A percentile compares a stretch with the other conserved stretches of the same genome.
phyloP scores from a whole-genome alignment of 2,329 filamentous ascomycete genomes.

The Paracamarosporium sp. region DNA sequence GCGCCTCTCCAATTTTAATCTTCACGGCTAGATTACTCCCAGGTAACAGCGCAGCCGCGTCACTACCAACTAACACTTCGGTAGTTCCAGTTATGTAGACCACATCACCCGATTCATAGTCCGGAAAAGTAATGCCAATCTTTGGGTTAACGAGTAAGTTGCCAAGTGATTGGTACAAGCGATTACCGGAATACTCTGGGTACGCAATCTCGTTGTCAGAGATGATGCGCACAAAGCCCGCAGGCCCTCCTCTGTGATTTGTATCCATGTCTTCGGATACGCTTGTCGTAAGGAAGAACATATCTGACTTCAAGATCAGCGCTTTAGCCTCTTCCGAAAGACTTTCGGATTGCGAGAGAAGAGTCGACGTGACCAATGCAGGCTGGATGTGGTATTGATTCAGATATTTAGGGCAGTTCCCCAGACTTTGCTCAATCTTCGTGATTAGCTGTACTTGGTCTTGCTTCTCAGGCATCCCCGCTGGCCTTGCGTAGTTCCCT shows the following conservation, averaged over 20 bases:
- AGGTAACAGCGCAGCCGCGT: slow-evolving; percentile 68
- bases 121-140: slow-evolving; percentile 74
- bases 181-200: slow-evolving; percentile 85
- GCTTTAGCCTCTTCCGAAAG: slow-evolving; percentile 63
- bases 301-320: slow-evolving; percentile 69
- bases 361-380: slow-evolving; percentile 60
- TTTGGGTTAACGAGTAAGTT: slow-evolving; percentile 73
- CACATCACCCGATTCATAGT: slow-evolving; percentile 75
- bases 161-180: slow-evolving; percentile 82
- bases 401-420: slow-evolving; percentile 88
- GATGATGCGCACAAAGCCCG: slow-evolving; percentile 75
- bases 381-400: slow-evolving; percentile 73
- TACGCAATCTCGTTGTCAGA: slow-evolving; percentile 71
- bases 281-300: slow-evolving; percentile 79
- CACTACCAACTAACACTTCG: slow-evolving; percentile 68
- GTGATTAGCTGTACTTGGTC: slow-evolving; percentile 66
- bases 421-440: slow-evolving; percentile 73
- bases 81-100: slow-evolving; percentile 77
- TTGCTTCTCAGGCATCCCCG: slow-evolving; percentile 20
- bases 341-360: slow-evolving; percentile 55
- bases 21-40: slow-evolving; percentile 76
- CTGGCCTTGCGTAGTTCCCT: slow-evolving; percentile 29
- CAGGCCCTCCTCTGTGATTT: slow-evolving; percentile 78
- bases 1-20: slow-evolving; percentile 66
- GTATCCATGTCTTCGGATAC: slow-evolving; percentile 75